Conservation (phyloP, 2,329 filamentous ascomycete genomes). For the Penicillium hordei region DNA sequence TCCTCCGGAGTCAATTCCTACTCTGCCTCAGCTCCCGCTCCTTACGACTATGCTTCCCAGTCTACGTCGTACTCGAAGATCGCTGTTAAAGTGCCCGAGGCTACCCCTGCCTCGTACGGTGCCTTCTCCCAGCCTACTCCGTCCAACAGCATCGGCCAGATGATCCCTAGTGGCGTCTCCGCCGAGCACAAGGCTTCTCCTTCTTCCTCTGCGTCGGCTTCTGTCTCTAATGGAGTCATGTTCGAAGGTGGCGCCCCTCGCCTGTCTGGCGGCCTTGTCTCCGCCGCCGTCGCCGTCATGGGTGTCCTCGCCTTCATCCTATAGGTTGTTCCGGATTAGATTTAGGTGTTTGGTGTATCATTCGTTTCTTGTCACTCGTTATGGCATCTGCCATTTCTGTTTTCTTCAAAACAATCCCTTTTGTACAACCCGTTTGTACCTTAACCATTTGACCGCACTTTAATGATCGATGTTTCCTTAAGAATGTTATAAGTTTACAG, state of each 20-base stretch:
- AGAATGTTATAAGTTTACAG: neutral
- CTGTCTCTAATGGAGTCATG: conserved; percentile 18
- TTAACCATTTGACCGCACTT: conserved; percentile 1
- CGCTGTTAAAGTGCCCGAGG: conserved; percentile 29
- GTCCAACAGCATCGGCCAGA: conserved; percentile 17
- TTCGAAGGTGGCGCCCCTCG: conserved; percentile 29
- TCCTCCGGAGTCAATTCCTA: neutral
- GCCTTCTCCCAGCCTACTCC: conserved; percentile 30
- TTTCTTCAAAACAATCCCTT: neutral
- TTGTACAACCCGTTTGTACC: conserved; percentile 8
- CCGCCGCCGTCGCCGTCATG: conserved; percentile 25
- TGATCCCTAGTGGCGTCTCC: conserved; percentile 45
- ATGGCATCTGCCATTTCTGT: neutral
- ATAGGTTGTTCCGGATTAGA: conserved; percentile 11
- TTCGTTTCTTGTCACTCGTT: conserved; percentile 16
- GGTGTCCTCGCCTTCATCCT: conserved; percentile 32
- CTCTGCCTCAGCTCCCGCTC: neutral
- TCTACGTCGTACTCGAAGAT: conserved; percentile 26
- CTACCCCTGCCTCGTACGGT: conserved; percentile 12
- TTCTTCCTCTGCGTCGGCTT: conserved; percentile 40
- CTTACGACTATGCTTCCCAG: conserved; percentile 15
- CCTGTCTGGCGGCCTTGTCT: conserved; percentile 24
- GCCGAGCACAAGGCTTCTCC: conserved; percentile 29
- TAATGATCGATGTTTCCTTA: conserved; percentile 13
- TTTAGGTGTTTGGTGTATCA: neutral